phyloP scores from a whole-genome alignment of 2,329 filamentous ascomycete species.

The Penicillium crustosum region DNA sequence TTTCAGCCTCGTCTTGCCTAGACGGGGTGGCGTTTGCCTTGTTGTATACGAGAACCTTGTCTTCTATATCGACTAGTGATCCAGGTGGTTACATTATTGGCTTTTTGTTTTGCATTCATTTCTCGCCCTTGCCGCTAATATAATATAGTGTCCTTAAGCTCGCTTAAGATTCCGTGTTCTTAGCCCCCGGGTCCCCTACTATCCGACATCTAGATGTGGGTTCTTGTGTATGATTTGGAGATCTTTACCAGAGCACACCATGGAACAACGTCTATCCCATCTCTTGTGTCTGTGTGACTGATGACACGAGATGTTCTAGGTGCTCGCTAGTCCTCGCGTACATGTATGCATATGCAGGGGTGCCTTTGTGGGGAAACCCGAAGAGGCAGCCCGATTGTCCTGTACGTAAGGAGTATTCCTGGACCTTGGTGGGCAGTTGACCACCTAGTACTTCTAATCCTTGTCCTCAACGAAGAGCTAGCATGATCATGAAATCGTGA shows the following conservation, averaged over 20 bases:
- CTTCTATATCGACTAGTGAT: neutral
- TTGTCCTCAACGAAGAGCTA: neutral
- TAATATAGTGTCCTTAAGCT: neutral
- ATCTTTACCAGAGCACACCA: conserved; percentile 1
- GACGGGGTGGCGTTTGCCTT: neutral
- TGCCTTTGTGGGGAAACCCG: neutral
- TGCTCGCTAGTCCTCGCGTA: neutral
- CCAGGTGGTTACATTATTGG: neutral
- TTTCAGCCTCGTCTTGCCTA: conserved; percentile 6
- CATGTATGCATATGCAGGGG: conserved; percentile 1
- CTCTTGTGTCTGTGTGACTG: neutral
- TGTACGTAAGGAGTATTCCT: neutral
- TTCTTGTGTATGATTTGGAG: neutral
- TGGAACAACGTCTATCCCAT: neutral
- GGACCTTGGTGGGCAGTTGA: neutral
- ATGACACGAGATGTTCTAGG: neutral
- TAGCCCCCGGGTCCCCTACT: neutral
- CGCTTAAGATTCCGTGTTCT: neutral
- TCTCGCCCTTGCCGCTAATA: conserved; percentile 3
- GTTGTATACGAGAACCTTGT: neutral
- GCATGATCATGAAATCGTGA: neutral
- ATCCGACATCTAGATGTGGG: neutral
- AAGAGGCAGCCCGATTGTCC: neutral
- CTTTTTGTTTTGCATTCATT: neutral
- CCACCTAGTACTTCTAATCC: neutral